Evolutionary conservation across 2,329 filamentous ascomycete genomes (phyloP), one percentile per base, ranked within the genome.

Genomic region (Chaetoscypha palmicola): DNA sequence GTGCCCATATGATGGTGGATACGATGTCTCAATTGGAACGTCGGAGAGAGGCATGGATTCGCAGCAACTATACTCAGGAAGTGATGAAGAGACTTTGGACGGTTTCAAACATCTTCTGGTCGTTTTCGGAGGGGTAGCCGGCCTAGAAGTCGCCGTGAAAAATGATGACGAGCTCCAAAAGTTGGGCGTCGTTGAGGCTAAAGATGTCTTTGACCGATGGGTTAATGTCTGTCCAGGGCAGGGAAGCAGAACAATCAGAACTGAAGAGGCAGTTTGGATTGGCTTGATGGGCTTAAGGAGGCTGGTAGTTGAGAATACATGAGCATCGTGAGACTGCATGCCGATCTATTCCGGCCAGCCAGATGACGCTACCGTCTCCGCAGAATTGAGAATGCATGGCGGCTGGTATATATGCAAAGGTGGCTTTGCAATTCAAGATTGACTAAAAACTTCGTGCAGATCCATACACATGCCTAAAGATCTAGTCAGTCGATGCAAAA

Each of bases 201-300:
- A 77, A 49, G 78, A 86, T 52, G 62, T 91, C 39, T 94, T 94
- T 61, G 88, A 94, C 63, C 73, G 81, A 54, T 94, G 86, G 86
- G 72, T 94, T 14, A 86, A 94, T 62, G 72, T 92, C 34, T 71
- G 89, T 51, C 85, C 86, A 3, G 78, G 79, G 1, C 88, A 94
- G 63, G 87, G 86, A 1, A 91, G 85, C 61, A 72, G 87, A 56
- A 88, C 81, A 1, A 91, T 94, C 49, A 70, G 85, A 49, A 92
- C 87, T 0, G 87, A 94, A 56, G 88, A 94, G 66, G 86, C 87
- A 1, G 66, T 94, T 14, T 86, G 84, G 67, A 77, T 92, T 59
- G 86, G 81, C 0, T 63, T 94, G 60, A 82, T 81, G 57, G 77
- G 78, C 2, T 59, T 92, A 59, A 75, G 80, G 58, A 71, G 68